phyloP scores from a whole-genome alignment of 2,329 filamentous ascomycete genomes.

The Aspergillus quadrilineatus region DNA sequence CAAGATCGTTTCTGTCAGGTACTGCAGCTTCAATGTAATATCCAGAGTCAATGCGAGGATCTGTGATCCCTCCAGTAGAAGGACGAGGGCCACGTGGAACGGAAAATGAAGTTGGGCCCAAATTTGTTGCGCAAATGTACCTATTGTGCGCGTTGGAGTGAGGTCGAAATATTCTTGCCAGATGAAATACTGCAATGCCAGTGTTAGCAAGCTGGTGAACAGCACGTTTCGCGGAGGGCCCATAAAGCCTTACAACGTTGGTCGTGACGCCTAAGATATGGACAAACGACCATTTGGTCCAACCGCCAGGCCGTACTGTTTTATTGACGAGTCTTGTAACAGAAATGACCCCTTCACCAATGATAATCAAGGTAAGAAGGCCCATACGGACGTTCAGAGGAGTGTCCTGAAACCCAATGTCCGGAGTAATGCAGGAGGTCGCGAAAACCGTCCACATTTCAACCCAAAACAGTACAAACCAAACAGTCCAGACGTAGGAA shows the following conservation, averaged over 20 bases:
- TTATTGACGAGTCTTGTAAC: conserved; percentile 57
- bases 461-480: conserved; percentile 56
- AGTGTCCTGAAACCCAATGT: conserved; percentile 61
- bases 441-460: conserved; percentile 55
- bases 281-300: conserved; percentile 42
- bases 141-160: conserved; percentile 50
- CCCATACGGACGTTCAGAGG: conserved; percentile 65
- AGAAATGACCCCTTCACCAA: conserved; percentile 66
- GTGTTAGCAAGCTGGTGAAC: conserved; percentile 7
- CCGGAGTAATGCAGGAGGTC: conserved; percentile 55
- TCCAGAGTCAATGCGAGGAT: conserved; percentile 52
- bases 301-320: conserved; percentile 41
- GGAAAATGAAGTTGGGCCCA: conserved; percentile 57
- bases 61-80: conserved; percentile 65
- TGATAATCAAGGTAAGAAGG: conserved; percentile 64
- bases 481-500: conserved; percentile 46
- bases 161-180: conserved; percentile 65
- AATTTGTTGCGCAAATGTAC: conserved; percentile 58
- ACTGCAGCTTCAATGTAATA: conserved; percentile 41
- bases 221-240: neutral
- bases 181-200: conserved; percentile 50
- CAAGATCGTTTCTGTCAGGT: conserved; percentile 40
- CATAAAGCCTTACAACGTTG: conserved; percentile 33
- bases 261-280: conserved; percentile 40
- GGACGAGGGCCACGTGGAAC: conserved; percentile 62